phyloP scores from a whole-genome alignment of 2,329 filamentous ascomycete species.

The Colletotrichum cuscutae region DNA sequence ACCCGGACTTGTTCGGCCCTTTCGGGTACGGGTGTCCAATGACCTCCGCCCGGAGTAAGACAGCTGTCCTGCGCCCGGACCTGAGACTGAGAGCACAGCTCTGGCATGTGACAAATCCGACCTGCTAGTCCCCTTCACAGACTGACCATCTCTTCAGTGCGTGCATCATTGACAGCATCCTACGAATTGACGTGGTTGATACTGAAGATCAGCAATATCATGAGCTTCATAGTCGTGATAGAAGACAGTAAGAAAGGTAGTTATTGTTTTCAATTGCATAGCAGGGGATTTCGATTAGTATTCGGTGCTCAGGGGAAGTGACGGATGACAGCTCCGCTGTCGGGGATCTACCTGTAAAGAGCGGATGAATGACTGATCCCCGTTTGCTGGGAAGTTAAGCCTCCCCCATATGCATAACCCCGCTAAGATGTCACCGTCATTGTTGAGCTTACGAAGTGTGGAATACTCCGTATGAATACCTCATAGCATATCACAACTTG shows the following conservation, averaged over 20 bases:
- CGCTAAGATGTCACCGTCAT: background rate
- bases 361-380: slow-evolving; percentile 8
- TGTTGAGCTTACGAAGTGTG: background rate
- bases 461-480: no score
- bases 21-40: slow-evolving; percentile 25
- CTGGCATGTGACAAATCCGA: slow-evolving; percentile 20
- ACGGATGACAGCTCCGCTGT: background rate
- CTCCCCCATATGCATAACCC: slow-evolving; percentile 1
- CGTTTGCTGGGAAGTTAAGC: background rate
- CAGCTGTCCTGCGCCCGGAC: background rate
- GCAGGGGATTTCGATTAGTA: background rate
- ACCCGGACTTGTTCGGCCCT: slow-evolving; percentile 21
- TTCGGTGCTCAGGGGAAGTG: background rate
- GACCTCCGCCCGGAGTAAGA: slow-evolving; percentile 19
- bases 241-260: background rate
- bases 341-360: background rate
- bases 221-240: background rate
- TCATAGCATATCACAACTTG: background rate
- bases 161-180: background rate
- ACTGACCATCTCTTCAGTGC: background rate
- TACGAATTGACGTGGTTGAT: background rate
- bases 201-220: background rate
- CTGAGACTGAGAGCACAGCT: background rate
- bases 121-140: background rate
- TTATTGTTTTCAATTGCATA: background rate